Conservation (phyloP, 805 yeast species). For the Saturnispora sanitii region DNA sequence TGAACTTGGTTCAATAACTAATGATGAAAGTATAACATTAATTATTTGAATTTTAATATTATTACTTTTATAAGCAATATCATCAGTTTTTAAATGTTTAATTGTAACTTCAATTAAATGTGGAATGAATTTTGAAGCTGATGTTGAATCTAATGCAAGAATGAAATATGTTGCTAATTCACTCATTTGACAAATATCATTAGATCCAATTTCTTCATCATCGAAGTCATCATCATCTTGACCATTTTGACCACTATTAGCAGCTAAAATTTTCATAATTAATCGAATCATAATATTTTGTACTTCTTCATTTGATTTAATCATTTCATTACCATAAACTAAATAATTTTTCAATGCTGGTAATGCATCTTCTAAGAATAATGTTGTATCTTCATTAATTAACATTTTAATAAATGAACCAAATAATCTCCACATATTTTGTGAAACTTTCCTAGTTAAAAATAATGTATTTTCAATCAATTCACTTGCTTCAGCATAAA, state of each 20-base stretch:
- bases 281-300: slow-evolving; percentile 42
- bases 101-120: slow-evolving; percentile 36
- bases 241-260: slow-evolving; percentile 1
- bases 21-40: slow-evolving; percentile 54
- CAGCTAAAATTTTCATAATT: slow-evolving; percentile 32
- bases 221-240: slow-evolving; percentile 30
- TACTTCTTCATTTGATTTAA: slow-evolving; percentile 38
- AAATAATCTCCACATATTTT: slow-evolving; percentile 67
- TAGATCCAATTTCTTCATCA: slow-evolving; percentile 35
- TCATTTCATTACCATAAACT: slow-evolving; percentile 41
- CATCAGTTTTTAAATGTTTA: slow-evolving; percentile 28
- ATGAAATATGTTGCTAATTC: slow-evolving; percentile 58
- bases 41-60: slow-evolving; percentile 35
- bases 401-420: slow-evolving; percentile 34
- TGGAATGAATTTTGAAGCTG: slow-evolving; percentile 37
- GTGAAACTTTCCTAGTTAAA: slow-evolving; percentile 49
- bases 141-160: slow-evolving; percentile 40
- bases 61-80: slow-evolving; percentile 22
- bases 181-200: slow-evolving; percentile 49
- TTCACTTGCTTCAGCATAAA: slow-evolving; percentile 73
- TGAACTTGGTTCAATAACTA: slow-evolving; percentile 48
- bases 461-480: slow-evolving; percentile 69
- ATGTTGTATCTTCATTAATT: slow-evolving; percentile 39
- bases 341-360: slow-evolving; percentile 69
- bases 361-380: slow-evolving; percentile 65